Evolutionary conservation across 805 yeast genomes (phyloP).

Genomic region (Lachancea waltii): DNA sequence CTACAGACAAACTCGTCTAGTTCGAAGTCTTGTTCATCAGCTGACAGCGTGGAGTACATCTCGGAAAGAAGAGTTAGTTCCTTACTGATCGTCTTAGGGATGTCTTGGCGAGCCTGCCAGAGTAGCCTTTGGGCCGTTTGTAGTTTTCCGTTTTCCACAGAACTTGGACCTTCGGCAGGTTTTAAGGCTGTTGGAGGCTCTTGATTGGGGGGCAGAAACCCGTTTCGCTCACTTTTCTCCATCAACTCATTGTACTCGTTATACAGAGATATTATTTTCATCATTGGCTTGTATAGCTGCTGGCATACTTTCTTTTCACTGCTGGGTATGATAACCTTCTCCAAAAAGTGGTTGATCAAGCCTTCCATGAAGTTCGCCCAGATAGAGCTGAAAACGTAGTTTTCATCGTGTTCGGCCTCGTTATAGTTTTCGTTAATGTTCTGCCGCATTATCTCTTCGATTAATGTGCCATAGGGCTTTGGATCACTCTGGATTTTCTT

Average conservation of each 20-base stretch:
- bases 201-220: conserved; percentile 21
- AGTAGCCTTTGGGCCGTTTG: conserved; percentile 29
- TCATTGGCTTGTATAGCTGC: conserved; percentile 34
- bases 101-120: conserved; percentile 32
- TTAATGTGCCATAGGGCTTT: conserved; percentile 20
- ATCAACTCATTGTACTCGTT: conserved; percentile 33
- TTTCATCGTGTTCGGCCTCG: conserved; percentile 29
- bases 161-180: conserved; percentile 17
- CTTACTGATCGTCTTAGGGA: conserved; percentile 33
- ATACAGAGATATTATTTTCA: conserved; percentile 32
- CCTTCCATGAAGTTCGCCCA: conserved; percentile 38
- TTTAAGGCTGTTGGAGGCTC: conserved; percentile 9
- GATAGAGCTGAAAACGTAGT: conserved; percentile 32
- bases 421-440: conserved; percentile 31
- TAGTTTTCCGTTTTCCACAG: conserved; percentile 19
- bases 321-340: conserved; percentile 31
- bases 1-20: conserved; percentile 34
- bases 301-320: conserved; percentile 34
- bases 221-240: conserved; percentile 32
- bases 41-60: conserved; percentile 32
- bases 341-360: conserved; percentile 32
- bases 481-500: conserved; percentile 1
- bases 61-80: conserved; percentile 31
- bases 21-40: conserved; percentile 34
- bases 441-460: conserved; percentile 30